phyloP scores from a whole-genome alignment of 371 early-diverging fungal species.

The Mortierella sp. region DNA sequence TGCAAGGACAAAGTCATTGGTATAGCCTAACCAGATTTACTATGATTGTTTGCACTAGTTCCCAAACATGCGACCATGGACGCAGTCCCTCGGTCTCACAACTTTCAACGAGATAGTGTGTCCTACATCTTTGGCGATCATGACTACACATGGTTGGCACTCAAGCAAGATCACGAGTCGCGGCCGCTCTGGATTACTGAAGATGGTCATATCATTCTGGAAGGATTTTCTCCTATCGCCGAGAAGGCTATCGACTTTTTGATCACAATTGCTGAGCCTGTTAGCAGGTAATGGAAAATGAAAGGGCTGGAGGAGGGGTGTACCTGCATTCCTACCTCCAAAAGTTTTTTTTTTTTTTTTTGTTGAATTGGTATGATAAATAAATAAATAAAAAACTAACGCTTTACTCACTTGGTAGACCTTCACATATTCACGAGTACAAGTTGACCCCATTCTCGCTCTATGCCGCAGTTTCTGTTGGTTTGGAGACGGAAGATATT shows the following conservation, averaged over 20 bases:
- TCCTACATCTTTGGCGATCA: conserved; percentile 75
- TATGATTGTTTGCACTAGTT: conserved; percentile 36
- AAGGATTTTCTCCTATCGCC: conserved; percentile 95
- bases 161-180: conserved; percentile 89
- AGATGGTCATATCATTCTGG: conserved; percentile 94
- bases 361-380: background rate
- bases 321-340: too few relatives aligned
- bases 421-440: conserved; percentile 98
- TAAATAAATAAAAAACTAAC: background rate
- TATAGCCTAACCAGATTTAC: background rate
- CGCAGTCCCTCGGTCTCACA: conserved; percentile 52
- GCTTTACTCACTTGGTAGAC: conserved; percentile 64
- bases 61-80: conserved; percentile 70
- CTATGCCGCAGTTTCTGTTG: conserved; percentile 99
- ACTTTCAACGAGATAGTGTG: conserved; percentile 59
- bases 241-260: conserved; percentile 98
- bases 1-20: background rate
- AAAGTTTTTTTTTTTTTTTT: too few relatives aligned
- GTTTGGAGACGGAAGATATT: conserved; percentile 96
- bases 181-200: conserved; percentile 98
- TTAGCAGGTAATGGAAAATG: conserved; percentile 77
- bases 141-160: conserved; percentile 79
- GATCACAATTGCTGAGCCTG: conserved; percentile 99
- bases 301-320: too few relatives aligned
- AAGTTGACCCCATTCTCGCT: conserved; percentile 97